phyloP scores from a whole-genome alignment of 2,329 filamentous ascomycete species.

The Diplocarpon mali region DNA sequence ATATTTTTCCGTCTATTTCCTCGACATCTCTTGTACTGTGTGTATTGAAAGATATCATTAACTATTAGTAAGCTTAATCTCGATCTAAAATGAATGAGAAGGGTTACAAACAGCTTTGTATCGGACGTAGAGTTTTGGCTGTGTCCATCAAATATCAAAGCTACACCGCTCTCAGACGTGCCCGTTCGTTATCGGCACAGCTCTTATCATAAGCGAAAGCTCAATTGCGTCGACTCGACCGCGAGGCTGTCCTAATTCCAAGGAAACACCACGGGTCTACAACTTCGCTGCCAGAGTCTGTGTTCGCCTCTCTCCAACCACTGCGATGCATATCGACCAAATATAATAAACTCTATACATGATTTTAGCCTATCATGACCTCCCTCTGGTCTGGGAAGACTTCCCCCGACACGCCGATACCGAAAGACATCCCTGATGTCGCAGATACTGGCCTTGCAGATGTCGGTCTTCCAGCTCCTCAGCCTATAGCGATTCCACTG shows the following conservation, averaged over 20 bases:
- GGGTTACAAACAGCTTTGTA: too few relatives aligned
- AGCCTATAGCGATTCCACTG: conserved; percentile 17
- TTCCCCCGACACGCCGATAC: conserved; percentile 7
- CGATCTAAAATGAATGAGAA: too few relatives aligned
- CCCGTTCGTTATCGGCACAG: neutral
- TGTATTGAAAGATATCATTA: too few relatives aligned
- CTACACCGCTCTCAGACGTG: too few relatives aligned
- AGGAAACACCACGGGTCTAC: too few relatives aligned
- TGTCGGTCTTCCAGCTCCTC: conserved; percentile 23
- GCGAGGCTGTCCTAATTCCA: neutral
- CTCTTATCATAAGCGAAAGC: conserved; percentile 8
- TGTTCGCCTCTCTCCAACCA: neutral
- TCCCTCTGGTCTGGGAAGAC: conserved; percentile 22
- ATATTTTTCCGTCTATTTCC: too few relatives aligned
- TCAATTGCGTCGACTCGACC: conserved; percentile 5
- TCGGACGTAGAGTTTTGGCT: too few relatives aligned
- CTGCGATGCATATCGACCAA: conserved; percentile 1
- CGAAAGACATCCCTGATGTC: conserved; percentile 28
- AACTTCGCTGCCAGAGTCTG: neutral
- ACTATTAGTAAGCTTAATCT: too few relatives aligned
- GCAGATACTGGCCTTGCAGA: conserved; percentile 33
- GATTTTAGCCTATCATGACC: conserved; percentile 14
- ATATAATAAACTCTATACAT: neutral
- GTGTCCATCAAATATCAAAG: too few relatives aligned
- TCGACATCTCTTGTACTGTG: too few relatives aligned